Percentiles rank a stretch among this genome's conserved stretches.
phyloP scores from a whole-genome alignment of 2,329 filamentous ascomycete species.

The Zalaria sp. region DNA sequence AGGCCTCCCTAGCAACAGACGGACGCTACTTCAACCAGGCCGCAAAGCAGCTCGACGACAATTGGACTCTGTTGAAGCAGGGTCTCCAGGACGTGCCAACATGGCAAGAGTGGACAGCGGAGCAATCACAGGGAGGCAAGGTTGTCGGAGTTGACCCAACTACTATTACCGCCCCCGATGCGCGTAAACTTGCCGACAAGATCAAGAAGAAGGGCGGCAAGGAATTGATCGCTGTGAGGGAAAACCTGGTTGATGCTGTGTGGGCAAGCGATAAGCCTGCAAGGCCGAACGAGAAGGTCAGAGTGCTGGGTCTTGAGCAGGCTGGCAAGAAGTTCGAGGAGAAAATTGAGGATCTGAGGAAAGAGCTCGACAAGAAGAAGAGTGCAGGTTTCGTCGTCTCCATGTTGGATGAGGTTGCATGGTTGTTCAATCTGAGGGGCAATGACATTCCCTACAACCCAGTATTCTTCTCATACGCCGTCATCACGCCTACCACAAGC shows the following conservation, averaged over 20 bases:
- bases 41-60: slow-evolving; percentile 72
- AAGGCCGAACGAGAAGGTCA: slow-evolving; percentile 62
- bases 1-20: slow-evolving; percentile 84
- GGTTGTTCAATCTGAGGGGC: slow-evolving; percentile 95
- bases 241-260: slow-evolving; percentile 82
- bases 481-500: slow-evolving; percentile 61
- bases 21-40: slow-evolving; percentile 98
- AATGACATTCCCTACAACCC: slow-evolving; percentile 96
- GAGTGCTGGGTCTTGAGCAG: slow-evolving; percentile 56
- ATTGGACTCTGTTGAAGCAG: slow-evolving; percentile 87
- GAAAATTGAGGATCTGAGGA: slow-evolving; percentile 77
- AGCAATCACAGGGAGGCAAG: slow-evolving; percentile 77
- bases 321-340: slow-evolving; percentile 69
- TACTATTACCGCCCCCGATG: slow-evolving; percentile 60
- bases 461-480: slow-evolving; percentile 94
- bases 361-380: slow-evolving; percentile 83
- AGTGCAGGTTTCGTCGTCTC: slow-evolving; percentile 78
- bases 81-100: slow-evolving; percentile 88
- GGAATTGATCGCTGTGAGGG: slow-evolving; percentile 57
- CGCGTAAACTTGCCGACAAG: slow-evolving; percentile 66
- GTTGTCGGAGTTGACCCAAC: slow-evolving; percentile 82
- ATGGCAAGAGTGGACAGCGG: slow-evolving; percentile 90
- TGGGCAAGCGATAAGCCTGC: slow-evolving; percentile 65
- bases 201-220: slow-evolving; percentile 76
- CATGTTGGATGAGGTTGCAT: slow-evolving; percentile 91